Evolutionary conservation across 495 filamentous ascomycete species (phyloP).

Genomic region (Penicillium simplicissimum): DNA sequence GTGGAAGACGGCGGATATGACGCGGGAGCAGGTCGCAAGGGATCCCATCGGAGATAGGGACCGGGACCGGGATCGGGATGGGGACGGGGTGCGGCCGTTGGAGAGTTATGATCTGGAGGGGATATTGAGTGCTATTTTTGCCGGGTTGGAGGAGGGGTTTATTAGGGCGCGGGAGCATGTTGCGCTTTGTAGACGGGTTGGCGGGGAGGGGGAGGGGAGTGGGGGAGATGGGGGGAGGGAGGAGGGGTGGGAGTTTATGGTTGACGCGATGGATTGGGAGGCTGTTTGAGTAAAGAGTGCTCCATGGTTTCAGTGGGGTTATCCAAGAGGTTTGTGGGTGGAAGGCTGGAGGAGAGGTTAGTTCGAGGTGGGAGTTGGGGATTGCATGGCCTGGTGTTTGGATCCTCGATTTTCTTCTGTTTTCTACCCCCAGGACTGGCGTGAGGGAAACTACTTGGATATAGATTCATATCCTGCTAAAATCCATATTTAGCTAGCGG

Average conservation of each 20-base stretch:
- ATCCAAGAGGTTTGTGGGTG: too few relatives aligned
- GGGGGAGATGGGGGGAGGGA: slow-evolving; percentile 19
- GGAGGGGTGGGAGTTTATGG: slow-evolving; percentile 59
- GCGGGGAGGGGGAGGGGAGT: slow-evolving; percentile 5
- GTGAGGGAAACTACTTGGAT: neutral
- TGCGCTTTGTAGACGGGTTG: slow-evolving; percentile 21
- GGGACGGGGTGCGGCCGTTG: slow-evolving; percentile 30
- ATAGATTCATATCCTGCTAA: neutral
- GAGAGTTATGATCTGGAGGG: slow-evolving; percentile 56
- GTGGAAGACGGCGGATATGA: slow-evolving; percentile 61
- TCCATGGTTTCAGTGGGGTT: too few relatives aligned
- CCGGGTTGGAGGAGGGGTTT: slow-evolving; percentile 39
- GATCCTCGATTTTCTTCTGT: neutral
- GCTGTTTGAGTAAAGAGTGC: slow-evolving; percentile 35
- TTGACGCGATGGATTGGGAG: slow-evolving; percentile 68
- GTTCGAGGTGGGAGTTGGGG: neutral
- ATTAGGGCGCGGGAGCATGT: slow-evolving; percentile 31
- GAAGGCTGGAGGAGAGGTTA: neutral
- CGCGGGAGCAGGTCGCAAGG: slow-evolving; percentile 35
- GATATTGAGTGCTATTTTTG: slow-evolving; percentile 49
- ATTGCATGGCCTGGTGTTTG: slow-evolving; percentile 14
- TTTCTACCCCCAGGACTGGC: neutral
- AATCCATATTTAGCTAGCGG: neutral
- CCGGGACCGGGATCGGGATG: neutral
- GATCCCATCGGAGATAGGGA: slow-evolving; percentile 18